A percentile compares a stretch with the other conserved stretches of the same genome.
phyloP scores from a whole-genome alignment of 441 rosid genomes.

The California macrophylla region DNA sequence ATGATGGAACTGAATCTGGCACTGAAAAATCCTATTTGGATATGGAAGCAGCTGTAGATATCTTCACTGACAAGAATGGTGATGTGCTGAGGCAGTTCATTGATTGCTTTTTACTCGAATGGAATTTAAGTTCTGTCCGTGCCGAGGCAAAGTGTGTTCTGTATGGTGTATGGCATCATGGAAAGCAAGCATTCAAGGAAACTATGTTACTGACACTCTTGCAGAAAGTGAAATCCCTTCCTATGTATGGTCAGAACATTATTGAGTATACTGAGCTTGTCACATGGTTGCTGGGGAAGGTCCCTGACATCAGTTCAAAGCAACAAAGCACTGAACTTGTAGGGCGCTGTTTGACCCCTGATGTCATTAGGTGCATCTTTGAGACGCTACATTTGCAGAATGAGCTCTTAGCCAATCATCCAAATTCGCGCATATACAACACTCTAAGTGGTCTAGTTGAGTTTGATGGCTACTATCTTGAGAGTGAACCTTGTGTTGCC shows the following conservation, averaged over 20 bases:
- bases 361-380: constrained; percentile 73
- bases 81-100: constrained; percentile 85
- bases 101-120: constrained; percentile 88
- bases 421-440: constrained; percentile 95
- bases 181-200: constrained; percentile 78
- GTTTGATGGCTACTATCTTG: constrained; percentile 99
- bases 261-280: constrained; percentile 92
- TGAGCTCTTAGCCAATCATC: constrained; percentile 99
- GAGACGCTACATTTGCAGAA: constrained; percentile 93
- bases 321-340: constrained; percentile 61
- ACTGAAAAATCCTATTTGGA: constrained; percentile 82
- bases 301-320: constrained; percentile 71
- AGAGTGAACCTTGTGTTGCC: constrained; percentile 99
- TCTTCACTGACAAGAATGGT: constrained; percentile 67
- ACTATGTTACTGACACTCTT: constrained; percentile 57
- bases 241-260: constrained; percentile 96
- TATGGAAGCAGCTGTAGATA: constrained; percentile 84
- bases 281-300: constrained; percentile 76
- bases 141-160: constrained; percentile 85
- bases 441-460: constrained; percentile 94
- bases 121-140: constrained; percentile 97
- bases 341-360: constrained; percentile 78
- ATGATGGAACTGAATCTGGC: constrained; percentile 81
- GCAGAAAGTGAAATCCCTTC: constrained; percentile 67
- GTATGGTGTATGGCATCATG: constrained; percentile 98